Evolutionary conservation across 1,139 yeast genomes (phyloP), one percentile per base, ranked within the genome.

Genomic region (Ogataea hybrid): DNA sequence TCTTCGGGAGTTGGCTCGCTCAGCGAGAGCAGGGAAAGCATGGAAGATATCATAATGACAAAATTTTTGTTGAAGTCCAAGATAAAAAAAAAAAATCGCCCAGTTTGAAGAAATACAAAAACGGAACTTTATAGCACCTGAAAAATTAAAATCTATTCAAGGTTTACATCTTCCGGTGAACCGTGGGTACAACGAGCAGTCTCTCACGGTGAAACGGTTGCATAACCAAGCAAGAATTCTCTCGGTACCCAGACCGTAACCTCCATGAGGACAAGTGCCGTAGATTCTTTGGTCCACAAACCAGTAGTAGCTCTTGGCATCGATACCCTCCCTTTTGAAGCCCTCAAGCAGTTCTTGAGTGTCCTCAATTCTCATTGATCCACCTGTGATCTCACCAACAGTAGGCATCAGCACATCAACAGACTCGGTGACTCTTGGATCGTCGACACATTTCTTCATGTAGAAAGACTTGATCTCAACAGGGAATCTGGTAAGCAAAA

Each of bases 211-310:
- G 73, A 81, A 92, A 69, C 98, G 79, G 77, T 90, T 84, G 71
- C 97, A 89, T 64, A 92, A 77, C 98, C 98, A 92, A 28, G 98
- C 98, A 56, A 92, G 75, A 59, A 92, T 87, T 71, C 99, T 86
- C 73, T 92, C 99, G 38, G 97, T 87, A 54, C 99, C 99, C 53
- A 92, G 70, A 59, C 99, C 99, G 70, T 92, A 92, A 54, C 99
- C 99, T 66, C 99, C 99, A 63, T 92, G 98, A 37, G 97, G 97
- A 69, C 88, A 87, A 20, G 97, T 84, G 65, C 99, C 99, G 68
- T 94, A 90, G 69, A 84, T 84, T 70, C 98, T 83, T 71, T 84
- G 94, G 65, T 92, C 98, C 49, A 81, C 79, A 70, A 87, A 92
- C 97, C 97, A 92, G 74, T 92, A 90, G 77, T 92, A 92, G 22